A percentile compares a stretch with the other conserved stretches of the same genome.
Evolutionary conservation across 2,329 filamentous ascomycete species (phyloP).

Genomic region (Penicillium hordei): DNA sequence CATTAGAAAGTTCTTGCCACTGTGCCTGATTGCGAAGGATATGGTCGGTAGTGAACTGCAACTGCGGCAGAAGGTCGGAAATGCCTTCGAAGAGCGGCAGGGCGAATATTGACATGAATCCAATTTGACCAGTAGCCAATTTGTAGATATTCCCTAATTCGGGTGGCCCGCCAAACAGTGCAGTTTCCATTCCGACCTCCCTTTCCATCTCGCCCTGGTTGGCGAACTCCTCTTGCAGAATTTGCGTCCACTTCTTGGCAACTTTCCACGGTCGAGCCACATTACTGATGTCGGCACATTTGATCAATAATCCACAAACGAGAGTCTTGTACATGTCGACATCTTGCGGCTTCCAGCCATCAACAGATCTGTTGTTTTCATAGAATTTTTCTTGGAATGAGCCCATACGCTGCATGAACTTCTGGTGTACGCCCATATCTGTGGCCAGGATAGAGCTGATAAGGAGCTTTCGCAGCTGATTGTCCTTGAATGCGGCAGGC

Average conservation of each 20-base stretch:
- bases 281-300: conserved; percentile 98
- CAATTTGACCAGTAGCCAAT: conserved; percentile 81
- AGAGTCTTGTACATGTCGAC: conserved; percentile 75
- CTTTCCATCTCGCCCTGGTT: conserved; percentile 89
- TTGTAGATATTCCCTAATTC: conserved; percentile 82
- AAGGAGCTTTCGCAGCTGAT: conserved; percentile 81
- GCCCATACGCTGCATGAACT: conserved; percentile 89
- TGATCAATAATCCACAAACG: conserved; percentile 89
- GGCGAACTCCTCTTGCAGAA: conserved; percentile 93
- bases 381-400: conserved; percentile 76
- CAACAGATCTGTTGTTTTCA: conserved; percentile 61
- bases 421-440: conserved; percentile 95
- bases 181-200: conserved; percentile 82
- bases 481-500: conserved; percentile 77
- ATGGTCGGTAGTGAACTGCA: conserved; percentile 81
- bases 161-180: conserved; percentile 74
- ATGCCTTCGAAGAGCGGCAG: conserved; percentile 88
- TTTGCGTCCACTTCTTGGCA: conserved; percentile 84
- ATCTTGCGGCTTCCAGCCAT: conserved; percentile 75
- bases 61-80: conserved; percentile 77
- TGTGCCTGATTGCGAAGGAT: conserved; percentile 72
- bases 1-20: conserved; percentile 54
- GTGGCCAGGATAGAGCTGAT: conserved; percentile 97
- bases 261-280: conserved; percentile 83
- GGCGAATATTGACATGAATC: conserved; percentile 96